Evolutionary conservation across 202 grass and related monocot genomes (phyloP), one percentile per base, ranked within the genome.

Genomic region (Schoenoplectus tabernaemontani): DNA sequence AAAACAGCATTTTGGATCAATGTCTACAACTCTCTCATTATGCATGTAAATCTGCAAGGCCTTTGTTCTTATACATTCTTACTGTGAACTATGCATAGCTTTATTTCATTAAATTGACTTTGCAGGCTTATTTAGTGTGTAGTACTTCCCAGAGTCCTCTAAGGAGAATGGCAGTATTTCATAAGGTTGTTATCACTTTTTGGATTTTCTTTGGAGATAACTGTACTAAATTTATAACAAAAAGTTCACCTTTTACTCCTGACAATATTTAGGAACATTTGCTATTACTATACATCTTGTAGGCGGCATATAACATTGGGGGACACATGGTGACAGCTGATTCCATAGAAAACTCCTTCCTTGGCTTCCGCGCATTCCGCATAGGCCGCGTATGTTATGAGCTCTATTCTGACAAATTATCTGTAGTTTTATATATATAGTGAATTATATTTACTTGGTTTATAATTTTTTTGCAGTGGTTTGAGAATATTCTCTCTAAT

Each of bases 1-100:
- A 98, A 98, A 78, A 76, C 91, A 86, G 85, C 91, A 54, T 98
- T 98, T 48, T 98, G 96, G 96, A 89, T 94, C 81, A 98, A 98
- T 78, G 80, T 98, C 69, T 98, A 98, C 83, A 98, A 98, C 84
- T 89, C 91, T 73, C 90, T 98, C 77, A 62, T 98, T 76, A 94
- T 98, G 96, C 96, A 98, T 85, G 96, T 98, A 92, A 92, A 57
- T 92, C 23, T 75, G 46, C 30, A 22, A 7, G 20, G 9, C 4
- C 57, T 42, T 0, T 32, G 17, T 58, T 78, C 3, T 17, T 30
- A 28, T 64, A 48, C 58, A 28, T 13, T 62, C 3, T 12, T 62
- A 23, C 51, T 22, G 23, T 61, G 12, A 28, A 64, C 68, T 80
- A 82, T 1, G 7, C 3, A 68, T 36, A 20, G 30, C 20, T 60